phyloP scores from a whole-genome alignment of 805 yeast genomes.

The Starmerella davenportii region DNA sequence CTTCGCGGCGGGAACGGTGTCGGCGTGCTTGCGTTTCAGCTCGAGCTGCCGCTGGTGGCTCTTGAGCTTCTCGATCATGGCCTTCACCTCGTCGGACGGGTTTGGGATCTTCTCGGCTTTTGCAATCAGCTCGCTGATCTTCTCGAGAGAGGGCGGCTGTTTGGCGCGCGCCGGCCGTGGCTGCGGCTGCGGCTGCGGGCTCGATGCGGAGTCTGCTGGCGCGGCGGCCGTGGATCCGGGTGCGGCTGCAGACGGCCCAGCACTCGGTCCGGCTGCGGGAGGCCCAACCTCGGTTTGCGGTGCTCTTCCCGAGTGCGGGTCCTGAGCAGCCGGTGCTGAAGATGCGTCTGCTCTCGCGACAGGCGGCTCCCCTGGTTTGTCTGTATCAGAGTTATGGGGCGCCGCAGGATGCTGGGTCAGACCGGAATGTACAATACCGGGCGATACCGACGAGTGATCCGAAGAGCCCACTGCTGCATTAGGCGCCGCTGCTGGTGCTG shows the following conservation, averaged over 20 bases:
- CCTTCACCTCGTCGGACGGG: constrained; percentile 22
- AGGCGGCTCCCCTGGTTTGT: too few relatives aligned
- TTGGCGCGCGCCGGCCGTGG: constrained; percentile 5
- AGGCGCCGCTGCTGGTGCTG: background rate
- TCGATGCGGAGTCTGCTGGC: constrained; percentile 3
- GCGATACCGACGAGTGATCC: background rate
- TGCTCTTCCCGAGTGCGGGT: too few relatives aligned
- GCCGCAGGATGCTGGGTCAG: too few relatives aligned
- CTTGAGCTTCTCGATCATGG: constrained; percentile 23
- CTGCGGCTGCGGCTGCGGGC: constrained; percentile 4
- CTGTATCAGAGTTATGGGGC: background rate
- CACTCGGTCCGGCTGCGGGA: background rate
- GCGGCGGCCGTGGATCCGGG: constrained; percentile 1
- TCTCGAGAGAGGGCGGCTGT: constrained; percentile 18
- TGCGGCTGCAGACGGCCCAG: background rate
- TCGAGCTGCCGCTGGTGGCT: constrained; percentile 20
- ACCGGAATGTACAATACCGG: background rate
- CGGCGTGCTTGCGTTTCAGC: constrained; percentile 12
- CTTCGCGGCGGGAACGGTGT: constrained; percentile 6
- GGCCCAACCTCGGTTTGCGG: background rate
- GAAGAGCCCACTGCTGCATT: background rate
- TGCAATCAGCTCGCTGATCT: constrained; percentile 22
- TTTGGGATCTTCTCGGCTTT: constrained; percentile 24
- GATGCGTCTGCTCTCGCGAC: too few relatives aligned
- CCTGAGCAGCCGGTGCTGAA: background rate